These are phyloP conservation scores for Gossypioides kirkii DNA, from an alignment of 345 rosid species.

Conservation along the genomic window DNA sequence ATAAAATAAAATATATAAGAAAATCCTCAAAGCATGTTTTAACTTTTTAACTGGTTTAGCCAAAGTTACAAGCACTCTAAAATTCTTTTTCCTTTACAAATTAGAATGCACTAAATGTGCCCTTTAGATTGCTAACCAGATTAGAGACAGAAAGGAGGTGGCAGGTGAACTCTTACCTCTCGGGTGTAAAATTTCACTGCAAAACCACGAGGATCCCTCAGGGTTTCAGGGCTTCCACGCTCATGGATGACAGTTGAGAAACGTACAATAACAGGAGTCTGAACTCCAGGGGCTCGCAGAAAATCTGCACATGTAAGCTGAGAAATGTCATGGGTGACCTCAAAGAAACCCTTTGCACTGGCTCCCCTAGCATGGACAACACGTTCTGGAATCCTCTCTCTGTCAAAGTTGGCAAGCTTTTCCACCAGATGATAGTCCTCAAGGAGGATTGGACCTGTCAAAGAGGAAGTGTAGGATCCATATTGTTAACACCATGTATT, in stretches of 20 bases:
- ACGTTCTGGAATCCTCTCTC: slow-evolving; percentile 96
- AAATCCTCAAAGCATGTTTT: neutral
- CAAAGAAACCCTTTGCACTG: slow-evolving; percentile 98
- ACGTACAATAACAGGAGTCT: slow-evolving; percentile 93
- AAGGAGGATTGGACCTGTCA: slow-evolving; percentile 80
- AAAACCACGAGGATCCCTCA: slow-evolving; percentile 94
- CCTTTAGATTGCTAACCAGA: neutral
- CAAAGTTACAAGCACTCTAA: neutral
- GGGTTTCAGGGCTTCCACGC: slow-evolving; percentile 98
- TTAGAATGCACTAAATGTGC: neutral
- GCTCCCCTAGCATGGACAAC: slow-evolving; percentile 99
- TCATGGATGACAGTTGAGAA: slow-evolving; percentile 98
- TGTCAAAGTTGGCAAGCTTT: slow-evolving; percentile 85
- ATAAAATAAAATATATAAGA: neutral
- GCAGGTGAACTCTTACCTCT: slow-evolving; percentile 47
- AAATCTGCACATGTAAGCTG: slow-evolving; percentile 84
- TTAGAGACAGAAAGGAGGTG: neutral
- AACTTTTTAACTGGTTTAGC: neutral
- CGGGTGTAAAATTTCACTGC: slow-evolving; percentile 97
- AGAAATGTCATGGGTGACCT: slow-evolving; percentile 89
- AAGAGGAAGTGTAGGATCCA: neutral
- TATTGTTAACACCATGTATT: neutral
- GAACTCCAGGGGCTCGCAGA: slow-evolving; percentile 86
- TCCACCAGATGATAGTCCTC: slow-evolving; percentile 97
- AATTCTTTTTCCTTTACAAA: neutral